Conservation (phyloP, 2,329 filamentous ascomycete genomes). For the Lachnellula willkommii region DNA sequence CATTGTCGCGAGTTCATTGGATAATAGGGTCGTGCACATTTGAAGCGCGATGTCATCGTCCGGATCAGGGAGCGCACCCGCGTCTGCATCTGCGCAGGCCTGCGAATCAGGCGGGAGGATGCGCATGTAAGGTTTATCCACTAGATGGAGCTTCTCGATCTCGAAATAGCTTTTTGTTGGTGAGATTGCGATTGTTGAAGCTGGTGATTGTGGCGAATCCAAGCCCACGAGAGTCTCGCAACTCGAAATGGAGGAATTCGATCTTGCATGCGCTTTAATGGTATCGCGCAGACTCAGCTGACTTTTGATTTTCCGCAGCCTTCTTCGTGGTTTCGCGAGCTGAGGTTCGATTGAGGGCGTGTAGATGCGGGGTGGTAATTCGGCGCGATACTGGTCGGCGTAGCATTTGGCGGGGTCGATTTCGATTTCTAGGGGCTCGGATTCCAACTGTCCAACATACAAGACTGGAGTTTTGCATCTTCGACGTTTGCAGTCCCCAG, state of each 20-base stretch:
- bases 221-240: conserved; percentile 22
- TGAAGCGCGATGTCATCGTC: conserved; percentile 24
- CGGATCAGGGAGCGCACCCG: neutral
- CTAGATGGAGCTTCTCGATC: neutral
- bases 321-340: conserved; percentile 4
- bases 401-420: conserved; percentile 17
- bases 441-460: conserved; percentile 27
- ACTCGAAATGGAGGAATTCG: conserved; percentile 4
- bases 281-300: conserved; percentile 26
- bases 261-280: conserved; percentile 16
- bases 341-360: conserved; percentile 6
- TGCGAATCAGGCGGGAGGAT: neutral
- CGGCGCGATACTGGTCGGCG: conserved; percentile 22
- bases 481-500: conserved; percentile 6
- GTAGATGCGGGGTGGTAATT: conserved; percentile 13
- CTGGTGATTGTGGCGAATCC: conserved; percentile 8
- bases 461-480: conserved; percentile 27
- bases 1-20: conserved; percentile 22
- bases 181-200: conserved; percentile 5
- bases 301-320: conserved; percentile 27
- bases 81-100: neutral
- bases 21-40: conserved; percentile 27
- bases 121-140: neutral
- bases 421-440: conserved; percentile 10
- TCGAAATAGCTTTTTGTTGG: conserved; percentile 2